Conservation (phyloP, 306 rosid species). For the Inga laurina region DNA sequence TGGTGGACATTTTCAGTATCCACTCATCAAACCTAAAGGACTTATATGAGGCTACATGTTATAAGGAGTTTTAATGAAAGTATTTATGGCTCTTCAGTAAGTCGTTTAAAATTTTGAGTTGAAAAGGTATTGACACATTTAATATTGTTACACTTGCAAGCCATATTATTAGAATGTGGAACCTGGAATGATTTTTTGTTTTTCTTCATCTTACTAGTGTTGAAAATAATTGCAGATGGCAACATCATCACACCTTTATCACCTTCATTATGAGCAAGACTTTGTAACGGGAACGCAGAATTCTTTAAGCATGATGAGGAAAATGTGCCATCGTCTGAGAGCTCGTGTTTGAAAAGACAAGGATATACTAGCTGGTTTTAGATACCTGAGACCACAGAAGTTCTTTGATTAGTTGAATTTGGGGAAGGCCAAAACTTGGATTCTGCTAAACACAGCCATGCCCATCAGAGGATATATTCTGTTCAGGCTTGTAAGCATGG, state of each 20-base stretch:
- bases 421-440: not conserved
- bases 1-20: not conserved
- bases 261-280: constrained; percentile 14
- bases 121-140: not conserved
- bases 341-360: constrained; percentile 39
- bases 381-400: not conserved
- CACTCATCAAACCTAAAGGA: not conserved
- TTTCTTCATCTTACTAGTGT: not conserved
- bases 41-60: not conserved
- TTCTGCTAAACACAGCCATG: not conserved
- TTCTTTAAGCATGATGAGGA: constrained; percentile 40
- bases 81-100: not conserved
- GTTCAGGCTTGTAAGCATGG: not conserved
- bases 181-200: no score
- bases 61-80: not conserved
- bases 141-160: not conserved
- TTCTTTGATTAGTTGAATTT: not conserved
- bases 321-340: constrained; percentile 29
- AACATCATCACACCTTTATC: constrained; percentile 28
- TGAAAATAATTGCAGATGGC: constrained; percentile 31
- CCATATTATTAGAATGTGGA: not conserved
- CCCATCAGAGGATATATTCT: not conserved
- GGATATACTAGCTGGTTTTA: constrained; percentile 34
- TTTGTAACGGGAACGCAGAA: constrained; percentile 49
- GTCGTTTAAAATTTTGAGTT: not conserved